Evolutionary conservation across 2,329 filamentous ascomycete species (phyloP).

Genomic region (Colletotrichum incanum): DNA sequence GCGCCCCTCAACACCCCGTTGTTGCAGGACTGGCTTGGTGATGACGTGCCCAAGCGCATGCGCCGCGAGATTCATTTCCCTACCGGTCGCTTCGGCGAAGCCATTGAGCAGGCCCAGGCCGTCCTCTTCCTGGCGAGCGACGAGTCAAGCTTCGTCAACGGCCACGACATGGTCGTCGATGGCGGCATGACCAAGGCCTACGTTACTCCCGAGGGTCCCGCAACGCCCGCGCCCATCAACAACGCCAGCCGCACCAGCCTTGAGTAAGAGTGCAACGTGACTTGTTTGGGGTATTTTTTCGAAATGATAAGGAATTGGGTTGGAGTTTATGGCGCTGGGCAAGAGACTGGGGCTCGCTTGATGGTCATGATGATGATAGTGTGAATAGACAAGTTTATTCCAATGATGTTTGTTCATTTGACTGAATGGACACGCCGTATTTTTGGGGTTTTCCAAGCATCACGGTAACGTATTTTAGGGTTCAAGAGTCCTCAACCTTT

Average conservation of each 20-base stretch:
- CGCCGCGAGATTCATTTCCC: slow-evolving; percentile 93
- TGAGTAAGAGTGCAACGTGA: slow-evolving; percentile 12
- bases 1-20: slow-evolving; percentile 93
- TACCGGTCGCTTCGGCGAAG: slow-evolving; percentile 89
- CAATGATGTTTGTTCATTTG: background rate
- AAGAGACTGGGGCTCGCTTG: slow-evolving; percentile 14
- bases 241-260: slow-evolving; percentile 60
- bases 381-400: slow-evolving; percentile 28
- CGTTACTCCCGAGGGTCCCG: slow-evolving; percentile 76
- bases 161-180: slow-evolving; percentile 93
- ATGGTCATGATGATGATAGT: slow-evolving; percentile 38
- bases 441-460: background rate
- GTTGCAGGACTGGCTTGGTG: slow-evolving; percentile 93
- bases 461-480: background rate
- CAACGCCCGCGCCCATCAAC: slow-evolving; percentile 70
- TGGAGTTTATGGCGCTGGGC: slow-evolving; percentile 39
- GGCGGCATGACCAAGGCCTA: slow-evolving; percentile 97
- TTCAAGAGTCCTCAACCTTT: background rate
- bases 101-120: slow-evolving; percentile 92
- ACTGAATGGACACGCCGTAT: background rate
- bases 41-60: slow-evolving; percentile 85
- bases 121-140: slow-evolving; percentile 91
- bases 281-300: slow-evolving; percentile 10
- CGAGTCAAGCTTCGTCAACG: slow-evolving; percentile 91
- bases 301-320: slow-evolving; percentile 23